Conservation (phyloP, 2,329 filamentous ascomycete genomes). For the Colletotrichum tabaci region DNA sequence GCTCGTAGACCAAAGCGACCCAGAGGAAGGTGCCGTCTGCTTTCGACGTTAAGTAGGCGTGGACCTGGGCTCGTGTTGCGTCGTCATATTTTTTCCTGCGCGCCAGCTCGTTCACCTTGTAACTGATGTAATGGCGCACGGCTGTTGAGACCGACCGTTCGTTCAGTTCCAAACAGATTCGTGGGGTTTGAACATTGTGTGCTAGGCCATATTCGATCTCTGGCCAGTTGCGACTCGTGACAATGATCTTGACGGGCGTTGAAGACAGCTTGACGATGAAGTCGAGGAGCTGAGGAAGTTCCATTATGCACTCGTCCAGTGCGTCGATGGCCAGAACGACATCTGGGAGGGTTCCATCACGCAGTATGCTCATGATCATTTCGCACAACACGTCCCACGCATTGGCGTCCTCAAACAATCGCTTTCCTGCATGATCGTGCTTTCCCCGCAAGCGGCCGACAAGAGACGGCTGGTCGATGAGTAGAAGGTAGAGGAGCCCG, state of each 20-base stretch:
- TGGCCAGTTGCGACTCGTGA: conserved; percentile 60
- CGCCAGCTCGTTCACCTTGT: conserved; percentile 49
- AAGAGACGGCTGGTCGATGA: conserved; percentile 36
- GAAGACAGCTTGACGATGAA: conserved; percentile 46
- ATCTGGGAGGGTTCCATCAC: conserved; percentile 48
- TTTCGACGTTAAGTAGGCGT: conserved; percentile 47
- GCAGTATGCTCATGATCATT: conserved; percentile 57
- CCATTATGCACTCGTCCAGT: conserved; percentile 16
- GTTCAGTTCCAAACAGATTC: conserved; percentile 56
- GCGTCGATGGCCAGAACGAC: conserved; percentile 55
- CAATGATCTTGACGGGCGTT: conserved; percentile 56
- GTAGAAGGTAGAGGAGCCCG: conserved; percentile 59
- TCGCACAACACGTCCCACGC: conserved; percentile 51
- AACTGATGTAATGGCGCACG: conserved; percentile 53
- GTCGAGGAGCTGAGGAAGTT: conserved; percentile 50
- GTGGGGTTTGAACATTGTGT: conserved; percentile 41
- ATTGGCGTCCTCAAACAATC: conserved; percentile 54
- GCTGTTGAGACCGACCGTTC: conserved; percentile 50
- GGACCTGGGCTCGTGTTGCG: conserved; percentile 22
- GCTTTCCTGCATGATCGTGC: conserved; percentile 46
- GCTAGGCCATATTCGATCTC: conserved; percentile 54
- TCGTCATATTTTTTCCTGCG: conserved; percentile 26
- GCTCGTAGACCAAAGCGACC: conserved; percentile 49
- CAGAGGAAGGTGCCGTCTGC: conserved; percentile 57
- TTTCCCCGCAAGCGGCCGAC: conserved; percentile 21